Evolutionary conservation across 108 stramenopile genomes (phyloP).

Genomic region (Pseudonitzschia pungens): DNA sequence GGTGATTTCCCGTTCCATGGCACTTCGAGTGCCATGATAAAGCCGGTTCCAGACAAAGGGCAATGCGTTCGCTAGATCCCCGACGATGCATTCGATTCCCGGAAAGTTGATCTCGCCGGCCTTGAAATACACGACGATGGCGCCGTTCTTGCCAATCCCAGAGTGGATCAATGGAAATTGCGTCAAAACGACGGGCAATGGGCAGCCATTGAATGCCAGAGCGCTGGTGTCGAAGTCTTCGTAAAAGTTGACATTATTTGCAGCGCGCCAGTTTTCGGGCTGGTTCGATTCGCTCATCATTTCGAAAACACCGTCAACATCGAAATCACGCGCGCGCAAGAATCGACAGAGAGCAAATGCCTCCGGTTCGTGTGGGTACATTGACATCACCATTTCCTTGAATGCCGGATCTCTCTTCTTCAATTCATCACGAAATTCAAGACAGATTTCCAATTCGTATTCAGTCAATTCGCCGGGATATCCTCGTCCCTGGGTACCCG

Average conservation of each 20-base stretch:
- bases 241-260: background rate
- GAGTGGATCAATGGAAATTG: constrained; percentile 13
- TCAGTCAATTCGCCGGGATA: constrained; percentile 29
- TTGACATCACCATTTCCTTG: constrained; percentile 22
- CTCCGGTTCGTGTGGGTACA: constrained; percentile 14
- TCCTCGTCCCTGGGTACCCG: constrained; percentile 2
- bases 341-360: constrained; percentile 28
- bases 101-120: background rate
- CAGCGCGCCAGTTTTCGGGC: constrained; percentile 9
- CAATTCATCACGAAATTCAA: constrained; percentile 19
- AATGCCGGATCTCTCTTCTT: constrained; percentile 13
- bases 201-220: constrained; percentile 9
- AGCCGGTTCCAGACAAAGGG: constrained; percentile 13
- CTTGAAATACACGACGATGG: constrained; percentile 19
- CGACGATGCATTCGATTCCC: constrained; percentile 9
- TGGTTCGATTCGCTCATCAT: constrained; percentile 9
- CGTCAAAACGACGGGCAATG: constrained; percentile 11
- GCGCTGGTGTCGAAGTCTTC: background rate
- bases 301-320: background rate
- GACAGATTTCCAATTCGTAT: constrained; percentile 16
- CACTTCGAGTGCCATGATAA: background rate
- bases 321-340: constrained; percentile 22
- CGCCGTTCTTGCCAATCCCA: constrained; percentile 23
- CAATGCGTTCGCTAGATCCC: constrained; percentile 13
- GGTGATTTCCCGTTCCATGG: constrained; percentile 19